A percentile compares a stretch with the other conserved stretches of the same genome.
Evolutionary conservation across 139 green algal genomes (phyloP).

Genomic region (Pleodorina starrii): DNA sequence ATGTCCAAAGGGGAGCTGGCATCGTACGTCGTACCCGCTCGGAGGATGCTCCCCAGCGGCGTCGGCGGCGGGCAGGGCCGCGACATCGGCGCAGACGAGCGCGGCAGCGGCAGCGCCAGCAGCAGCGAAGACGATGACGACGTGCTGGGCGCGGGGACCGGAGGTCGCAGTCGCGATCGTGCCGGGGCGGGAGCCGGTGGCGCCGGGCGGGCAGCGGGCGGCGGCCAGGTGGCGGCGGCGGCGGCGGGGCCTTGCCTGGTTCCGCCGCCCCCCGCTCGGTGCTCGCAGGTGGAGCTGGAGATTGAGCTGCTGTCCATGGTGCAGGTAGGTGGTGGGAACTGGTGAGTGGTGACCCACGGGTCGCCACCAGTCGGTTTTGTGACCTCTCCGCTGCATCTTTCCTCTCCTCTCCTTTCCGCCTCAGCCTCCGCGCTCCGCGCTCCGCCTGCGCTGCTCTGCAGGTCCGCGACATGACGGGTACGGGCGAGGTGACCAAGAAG

Average conservation of each 20-base stretch:
- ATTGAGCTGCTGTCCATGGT: constrained; percentile 70
- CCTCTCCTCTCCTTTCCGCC: too few relatives aligned
- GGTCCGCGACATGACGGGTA: constrained; percentile 86
- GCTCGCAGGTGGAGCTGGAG: constrained; percentile 70
- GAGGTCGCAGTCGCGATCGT: background rate
- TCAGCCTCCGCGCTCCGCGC: too few relatives aligned
- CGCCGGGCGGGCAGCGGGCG: background rate
- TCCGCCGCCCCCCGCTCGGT: constrained; percentile 45
- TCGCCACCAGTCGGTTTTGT: background rate
- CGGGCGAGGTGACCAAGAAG: constrained; percentile 81
- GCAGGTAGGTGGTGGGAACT: too few relatives aligned
- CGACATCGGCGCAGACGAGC: constrained; percentile 1
- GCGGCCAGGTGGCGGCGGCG: background rate
- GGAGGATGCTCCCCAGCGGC: constrained; percentile 41
- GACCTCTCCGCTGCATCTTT: too few relatives aligned
- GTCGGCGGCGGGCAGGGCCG: background rate
- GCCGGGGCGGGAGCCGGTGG: background rate
- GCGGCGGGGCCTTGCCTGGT: constrained; percentile 42
- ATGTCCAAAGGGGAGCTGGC: constrained; percentile 72
- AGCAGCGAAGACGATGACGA: constrained; percentile 9
- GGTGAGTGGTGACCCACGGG: background rate
- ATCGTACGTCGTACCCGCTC: constrained; percentile 58
- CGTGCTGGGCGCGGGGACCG: background rate
- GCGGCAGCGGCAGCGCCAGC: constrained; percentile 15
- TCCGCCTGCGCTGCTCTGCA: too few relatives aligned